Evolutionary conservation across 345 rosid species (phyloP), one percentile per base, ranked within the genome.

Genomic region (Litchi chinensis): DNA sequence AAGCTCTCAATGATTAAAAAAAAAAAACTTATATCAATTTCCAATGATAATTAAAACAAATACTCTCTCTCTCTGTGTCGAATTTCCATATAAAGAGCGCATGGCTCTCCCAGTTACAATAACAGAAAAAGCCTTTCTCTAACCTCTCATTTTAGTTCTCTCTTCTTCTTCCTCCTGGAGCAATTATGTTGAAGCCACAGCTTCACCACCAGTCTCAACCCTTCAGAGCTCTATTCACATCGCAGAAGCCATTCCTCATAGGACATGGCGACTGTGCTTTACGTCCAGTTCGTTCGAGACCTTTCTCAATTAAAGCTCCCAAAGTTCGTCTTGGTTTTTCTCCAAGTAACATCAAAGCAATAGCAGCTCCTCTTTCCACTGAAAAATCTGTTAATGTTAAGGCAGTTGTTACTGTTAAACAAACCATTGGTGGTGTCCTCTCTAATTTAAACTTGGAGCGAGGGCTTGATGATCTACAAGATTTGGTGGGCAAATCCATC

Each of bases 401-500:
- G 63, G 89, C 86, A 8, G 32, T 78, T 26, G 88, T 89, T 8
- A 84, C 80, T 7, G 89, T 81, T n/a, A 76, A 76, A 19, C 26
- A 65, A 67, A 80, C 86, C 5, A 9, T 80, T 8, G 80, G 78
- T 1, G 79, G 87, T 28, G 0, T 86, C 1, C 2, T 90, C 4
- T 65, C 86, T 18, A 80, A 79, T 70, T 9, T 84, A 10, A 83
- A 76, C 44, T 52, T 88, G 13, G 78, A 78, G 2, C 41, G 83
- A 43, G 84, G 86, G 39, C 71, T 86, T 1, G 92, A 91, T 77
- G 84, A 83, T 40, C 40, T 91, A 2, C 19, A 77, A 10, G 95
- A 88, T 72, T 57, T 84, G 73, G 66, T 89, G 19, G 93, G 93
- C 0, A 85, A 81, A 79, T 77, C 90, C 2, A 77, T 90, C 11